Evolutionary conservation across 305 asterid species (phyloP).

Genomic region (Fraxinus velutina): DNA sequence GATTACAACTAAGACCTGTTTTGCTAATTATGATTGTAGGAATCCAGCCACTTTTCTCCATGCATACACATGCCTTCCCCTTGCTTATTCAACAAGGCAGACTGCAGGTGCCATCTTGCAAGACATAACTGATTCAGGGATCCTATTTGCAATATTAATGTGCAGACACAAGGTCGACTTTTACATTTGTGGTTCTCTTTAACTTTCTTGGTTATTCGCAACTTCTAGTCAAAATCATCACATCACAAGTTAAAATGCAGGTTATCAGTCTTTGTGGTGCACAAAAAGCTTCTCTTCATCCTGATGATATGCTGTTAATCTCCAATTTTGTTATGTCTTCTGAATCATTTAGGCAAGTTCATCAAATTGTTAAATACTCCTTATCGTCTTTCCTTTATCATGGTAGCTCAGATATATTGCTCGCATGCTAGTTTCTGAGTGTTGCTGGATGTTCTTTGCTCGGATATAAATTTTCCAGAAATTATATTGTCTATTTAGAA

Average conservation of each 20-base stretch:
- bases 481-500: not conserved
- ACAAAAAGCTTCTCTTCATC: conserved; percentile 89
- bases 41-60: conserved; percentile 95
- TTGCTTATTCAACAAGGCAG: conserved; percentile 85
- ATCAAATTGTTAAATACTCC: not conserved
- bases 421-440: not conserved
- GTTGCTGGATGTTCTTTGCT: not conserved
- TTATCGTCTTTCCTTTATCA: conserved; percentile 13
- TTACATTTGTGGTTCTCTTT: conserved; percentile 13
- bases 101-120: conserved; percentile 91
- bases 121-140: conserved; percentile 89
- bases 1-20: conserved; percentile 16
- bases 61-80: conserved; percentile 94
- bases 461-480: not conserved
- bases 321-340: conserved; percentile 91
- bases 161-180: conserved; percentile 83
- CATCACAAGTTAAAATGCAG: conserved; percentile 50
- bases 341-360: conserved; percentile 85
- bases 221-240: conserved; percentile 15
- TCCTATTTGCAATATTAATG: conserved; percentile 86
- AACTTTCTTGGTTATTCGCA: not conserved
- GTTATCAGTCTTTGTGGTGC: conserved; percentile 94
- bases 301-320: conserved; percentile 88
- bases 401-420: not conserved
- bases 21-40: conserved; percentile 47